These are phyloP conservation scores for Russula griseocarnosa DNA, from an alignment of 768 basidiomycete genomes.

Conservation along the genomic window DNA sequence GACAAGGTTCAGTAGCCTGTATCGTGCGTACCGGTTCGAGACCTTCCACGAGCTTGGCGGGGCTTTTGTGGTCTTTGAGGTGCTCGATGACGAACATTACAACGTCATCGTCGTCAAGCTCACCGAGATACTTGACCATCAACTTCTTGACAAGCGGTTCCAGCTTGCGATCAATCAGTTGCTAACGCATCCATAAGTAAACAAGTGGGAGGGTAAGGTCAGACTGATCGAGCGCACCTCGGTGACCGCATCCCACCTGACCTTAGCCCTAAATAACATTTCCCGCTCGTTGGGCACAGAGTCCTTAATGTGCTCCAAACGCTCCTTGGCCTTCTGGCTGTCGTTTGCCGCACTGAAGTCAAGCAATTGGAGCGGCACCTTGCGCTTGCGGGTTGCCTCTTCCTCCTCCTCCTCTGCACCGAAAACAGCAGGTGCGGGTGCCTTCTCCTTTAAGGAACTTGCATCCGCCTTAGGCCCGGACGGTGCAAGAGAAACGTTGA, in stretches of 20 bases:
- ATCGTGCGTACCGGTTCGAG: slow-evolving; percentile 73
- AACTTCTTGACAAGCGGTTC: slow-evolving; percentile 77
- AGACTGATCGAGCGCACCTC: slow-evolving; percentile 54
- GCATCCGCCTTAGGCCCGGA: slow-evolving; percentile 35
- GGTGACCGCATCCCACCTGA: slow-evolving; percentile 87
- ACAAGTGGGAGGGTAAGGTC: slow-evolving; percentile 6
- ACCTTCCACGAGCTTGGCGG: slow-evolving; percentile 82
- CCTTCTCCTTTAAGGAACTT: slow-evolving; percentile 43
- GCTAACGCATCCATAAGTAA: slow-evolving; percentile 40
- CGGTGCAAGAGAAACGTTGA: slow-evolving; percentile 69
- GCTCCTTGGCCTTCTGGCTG: slow-evolving; percentile 72
- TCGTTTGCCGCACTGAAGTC: slow-evolving; percentile 83
- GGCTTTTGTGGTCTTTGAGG: slow-evolving; percentile 83
- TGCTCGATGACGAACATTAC: slow-evolving; percentile 93
- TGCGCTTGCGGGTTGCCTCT: slow-evolving; percentile 68
- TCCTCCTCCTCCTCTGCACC: slow-evolving; percentile 89
- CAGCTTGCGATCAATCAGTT: slow-evolving; percentile 78
- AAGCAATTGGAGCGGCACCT: slow-evolving; percentile 82
- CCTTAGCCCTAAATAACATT: slow-evolving; percentile 73
- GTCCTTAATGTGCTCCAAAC: slow-evolving; percentile 69
- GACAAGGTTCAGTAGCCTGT: not conserved
- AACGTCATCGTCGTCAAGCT: slow-evolving; percentile 89
- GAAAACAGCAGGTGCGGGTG: slow-evolving; percentile 58
- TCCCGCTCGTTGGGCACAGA: slow-evolving; percentile 78
- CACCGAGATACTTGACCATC: slow-evolving; percentile 86